Base-by-base conservation (phyloP, 2,329 filamentous ascomycete genomes). In the Colletotrichum orbiculare region DNA sequence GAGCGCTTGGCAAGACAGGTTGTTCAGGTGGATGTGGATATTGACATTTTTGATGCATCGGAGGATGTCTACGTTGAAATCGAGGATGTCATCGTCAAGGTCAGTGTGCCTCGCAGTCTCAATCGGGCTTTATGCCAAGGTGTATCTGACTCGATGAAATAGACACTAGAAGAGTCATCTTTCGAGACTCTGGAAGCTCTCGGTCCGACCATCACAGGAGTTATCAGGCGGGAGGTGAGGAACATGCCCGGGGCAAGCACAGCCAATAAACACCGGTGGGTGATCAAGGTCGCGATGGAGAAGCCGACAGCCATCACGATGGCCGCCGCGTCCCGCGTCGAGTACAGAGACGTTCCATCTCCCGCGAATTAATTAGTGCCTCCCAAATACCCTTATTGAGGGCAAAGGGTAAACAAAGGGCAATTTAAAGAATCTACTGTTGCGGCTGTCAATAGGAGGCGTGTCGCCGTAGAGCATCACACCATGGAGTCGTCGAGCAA, bases 221-320 rank as follows among this genome's bases (percentile, higher is more conserved):
- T 73, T 8, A 79, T 89, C 45, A 76, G 83, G n/a, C 71, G 72
- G 33, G 78, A 82, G 37, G 78, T 86, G 67, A 72, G 72, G 65
- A 70, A 49, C 70, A 66, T 50, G 11, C 15, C n/a, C 12, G 48
- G 55, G 15, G 10, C 33, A 2, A 43, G 48, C 13, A 11, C 41
- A 10, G 46, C 45, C 15, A 17, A 15, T 12, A 25, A 35, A 6
- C 15, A 45, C 6, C 78, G 79, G 12, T 84, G 85, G 77, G 81
- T 81, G 62, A 78, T 94, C 54, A 84, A 82, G 65, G 82, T 94
- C 42, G 79, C 81, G 33, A 78, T 94, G 55, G 88, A 89, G 76
- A 94, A 94, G 78, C 91, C 91, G 3, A 87, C 89, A 11, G 91
- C 91, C 0, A 89, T 94, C 17, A 85, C 88, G 0, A 86, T 91